Evolutionary conservation across 768 basidiomycete genomes (phyloP), one percentile per base, ranked within the genome.

Genomic region (Omphalotus guepiniiformis): DNA sequence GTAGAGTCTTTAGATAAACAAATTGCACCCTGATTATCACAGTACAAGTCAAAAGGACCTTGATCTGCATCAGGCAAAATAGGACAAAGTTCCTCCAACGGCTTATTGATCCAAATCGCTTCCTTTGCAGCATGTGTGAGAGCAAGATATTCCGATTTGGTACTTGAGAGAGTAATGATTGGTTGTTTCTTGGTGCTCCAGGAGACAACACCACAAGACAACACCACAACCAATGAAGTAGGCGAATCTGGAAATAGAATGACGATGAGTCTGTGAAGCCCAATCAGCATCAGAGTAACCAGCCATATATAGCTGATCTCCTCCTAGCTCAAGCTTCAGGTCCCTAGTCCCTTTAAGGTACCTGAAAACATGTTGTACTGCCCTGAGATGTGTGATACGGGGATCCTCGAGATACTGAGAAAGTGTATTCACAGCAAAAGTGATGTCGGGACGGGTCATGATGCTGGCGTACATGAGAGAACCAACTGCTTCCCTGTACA

Each of bases 101-200:
- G 44, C 5, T 40, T 37, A 3, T 54, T 49, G 15, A 61, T 47
- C 62, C 62, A 65, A 15, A 63, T 50, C 13, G 49, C 47, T 39
- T 70, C 63, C 39, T 66, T 62, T 5, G 53, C 23, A 12, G 65
- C 57, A 41, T 71, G 63, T 6, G 65, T 58, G 1, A 58, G 46
- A 13, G 64, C 57, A 40, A 67, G 53, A 50, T 67, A 65, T 49
- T 70, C 64, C 15, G 64, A 57, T 50, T 71, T 67, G 0, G 58
- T 56, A 3, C 60, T 65, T 2, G 70, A 72, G 5, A 68, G 59
- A 3, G 64, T 58, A 6, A 70, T 55, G 21, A 68, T 56, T 1
- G 56, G 51, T 44, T 75, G 70, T 34, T 61, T 56, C 53, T 66
- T 67, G 2, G 66, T 63, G 12, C 53, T 58, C 48, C 43, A 53